These are phyloP conservation scores for Debaryomyces sp. DNA, from an alignment of 1,139 yeast genomes.

Conservation along the genomic window DNA sequence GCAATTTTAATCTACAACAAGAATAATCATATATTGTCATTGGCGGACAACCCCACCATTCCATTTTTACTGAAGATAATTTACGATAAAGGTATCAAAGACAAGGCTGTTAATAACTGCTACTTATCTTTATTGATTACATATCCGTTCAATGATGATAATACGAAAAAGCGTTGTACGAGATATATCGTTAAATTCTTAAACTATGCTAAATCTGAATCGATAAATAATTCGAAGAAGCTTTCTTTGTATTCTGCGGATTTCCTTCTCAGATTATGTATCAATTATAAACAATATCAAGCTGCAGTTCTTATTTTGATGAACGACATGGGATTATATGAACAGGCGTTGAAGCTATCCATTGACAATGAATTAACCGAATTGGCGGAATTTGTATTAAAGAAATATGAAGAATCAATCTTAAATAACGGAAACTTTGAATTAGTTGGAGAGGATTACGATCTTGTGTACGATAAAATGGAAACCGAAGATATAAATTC, in stretches of 20 bases:
- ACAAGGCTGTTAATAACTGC: conserved; percentile 66
- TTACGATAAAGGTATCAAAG: conserved; percentile 50
- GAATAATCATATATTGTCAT: conserved; percentile 31
- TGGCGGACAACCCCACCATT: conserved; percentile 61
- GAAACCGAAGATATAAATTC: background rate
- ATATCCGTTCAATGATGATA: conserved; percentile 39
- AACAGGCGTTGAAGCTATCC: conserved; percentile 81
- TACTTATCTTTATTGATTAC: conserved; percentile 72
- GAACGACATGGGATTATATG: conserved; percentile 63
- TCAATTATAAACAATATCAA: conserved; percentile 56
- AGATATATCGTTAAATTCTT: conserved; percentile 33
- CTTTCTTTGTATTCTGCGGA: conserved; percentile 59
- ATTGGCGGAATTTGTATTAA: conserved; percentile 48
- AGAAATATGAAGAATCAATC: conserved; percentile 32
- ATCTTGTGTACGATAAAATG: conserved; percentile 8
- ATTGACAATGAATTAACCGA: conserved; percentile 62
- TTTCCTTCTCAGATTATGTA: conserved; percentile 74
- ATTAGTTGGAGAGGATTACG: conserved; percentile 8
- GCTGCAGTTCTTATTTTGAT: conserved; percentile 76
- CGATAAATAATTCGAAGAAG: conserved; percentile 12
- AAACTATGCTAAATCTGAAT: conserved; percentile 26
- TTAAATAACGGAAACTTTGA: conserved; percentile 9
- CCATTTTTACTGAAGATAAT: conserved; percentile 65
- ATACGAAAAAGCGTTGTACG: conserved; percentile 35
- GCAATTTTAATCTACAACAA: conserved; percentile 71